A percentile compares a stretch with the other conserved stretches of the same genome.
phyloP scores from a whole-genome alignment of 2,329 filamentous ascomycete species.

The Trichoderma lentiforme region DNA sequence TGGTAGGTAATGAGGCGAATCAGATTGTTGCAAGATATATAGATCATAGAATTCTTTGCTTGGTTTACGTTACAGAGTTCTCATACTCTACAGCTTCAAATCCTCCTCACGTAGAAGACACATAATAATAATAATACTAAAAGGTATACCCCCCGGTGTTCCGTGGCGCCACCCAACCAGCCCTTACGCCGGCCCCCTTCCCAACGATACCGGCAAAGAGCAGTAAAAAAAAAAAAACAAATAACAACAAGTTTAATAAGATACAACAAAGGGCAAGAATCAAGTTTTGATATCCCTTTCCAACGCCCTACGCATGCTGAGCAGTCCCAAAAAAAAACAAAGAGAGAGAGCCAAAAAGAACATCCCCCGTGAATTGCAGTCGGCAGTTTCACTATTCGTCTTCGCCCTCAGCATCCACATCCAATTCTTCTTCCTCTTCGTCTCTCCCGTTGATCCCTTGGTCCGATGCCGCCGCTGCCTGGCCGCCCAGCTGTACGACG shows the following conservation, averaged over 20 bases:
- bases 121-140: not conserved
- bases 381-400: conserved; percentile 29
- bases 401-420: conserved; percentile 36
- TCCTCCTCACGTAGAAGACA: not conserved
- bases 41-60: not conserved
- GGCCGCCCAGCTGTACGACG: conserved; percentile 24
- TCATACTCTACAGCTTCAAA: not conserved
- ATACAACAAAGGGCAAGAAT: not conserved
- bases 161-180: conserved; percentile 24
- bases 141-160: conserved; percentile 10
- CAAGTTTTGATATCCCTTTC: not conserved
- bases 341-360: not conserved
- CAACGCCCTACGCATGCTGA: conserved; percentile 3
- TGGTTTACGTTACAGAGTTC: not conserved
- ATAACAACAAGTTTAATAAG: not conserved
- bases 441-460: not conserved
- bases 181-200: conserved; percentile 20
- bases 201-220: not conserved
- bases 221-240: not conserved
- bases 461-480: not conserved
- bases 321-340: not conserved
- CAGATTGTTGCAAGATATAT: not conserved
- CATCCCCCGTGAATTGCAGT: conserved; percentile 22
- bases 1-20: too few species aligned
- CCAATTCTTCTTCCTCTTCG: conserved; percentile 18